Evolutionary conservation across 441 rosid species (phyloP), one percentile per base, ranked within the genome.

Genomic region (Pelargonium fulgidum): DNA sequence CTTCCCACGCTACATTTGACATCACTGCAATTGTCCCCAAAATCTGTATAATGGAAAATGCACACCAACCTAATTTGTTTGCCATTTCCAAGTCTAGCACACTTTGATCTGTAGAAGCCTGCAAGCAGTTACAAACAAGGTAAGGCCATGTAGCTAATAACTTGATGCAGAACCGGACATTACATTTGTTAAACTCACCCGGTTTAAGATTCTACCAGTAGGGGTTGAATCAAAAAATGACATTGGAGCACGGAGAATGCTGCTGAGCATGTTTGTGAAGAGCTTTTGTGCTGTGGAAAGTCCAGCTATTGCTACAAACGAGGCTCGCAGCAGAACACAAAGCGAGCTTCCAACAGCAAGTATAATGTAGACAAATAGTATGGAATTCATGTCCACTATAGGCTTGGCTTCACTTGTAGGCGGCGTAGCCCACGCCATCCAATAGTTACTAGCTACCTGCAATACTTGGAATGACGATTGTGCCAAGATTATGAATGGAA

Each of bases 1-100:
- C 98, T 86, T 94, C 80, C 99, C 99, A 94, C 62, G 98, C 99
- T 67, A 87, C 98, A 72, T 94, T 97, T 47, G 99, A 89, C 97
- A 92, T 94, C 16, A 92, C 98, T 22, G 84, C 85, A 72, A 94
- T 85, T 24, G 97, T 87, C 73, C 97, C 99, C 5, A 90, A 22
- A 8, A 94, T 70, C 79, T 89, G 96, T 72, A 94, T 90, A 54
- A 89, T 77, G 4, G 98, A 90, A 81, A 92, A 90, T 65, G 93
- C 99, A 69, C 96, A 92, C 98, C 96, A 89, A 14, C 97, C 97
- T 75, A 94, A 77, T 78, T 61, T 89, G 10, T n/a, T 41, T 66
- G 97, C 90, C 70, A 94, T 82, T 82, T 84, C 96, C 86, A 94
- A 74, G 81, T 94, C 99, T 59, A 94, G 72, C 62, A 87, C 97